These are phyloP conservation scores for Inga laurina DNA, from an alignment of 306 rosid genomes.

Conservation along the genomic window DNA sequence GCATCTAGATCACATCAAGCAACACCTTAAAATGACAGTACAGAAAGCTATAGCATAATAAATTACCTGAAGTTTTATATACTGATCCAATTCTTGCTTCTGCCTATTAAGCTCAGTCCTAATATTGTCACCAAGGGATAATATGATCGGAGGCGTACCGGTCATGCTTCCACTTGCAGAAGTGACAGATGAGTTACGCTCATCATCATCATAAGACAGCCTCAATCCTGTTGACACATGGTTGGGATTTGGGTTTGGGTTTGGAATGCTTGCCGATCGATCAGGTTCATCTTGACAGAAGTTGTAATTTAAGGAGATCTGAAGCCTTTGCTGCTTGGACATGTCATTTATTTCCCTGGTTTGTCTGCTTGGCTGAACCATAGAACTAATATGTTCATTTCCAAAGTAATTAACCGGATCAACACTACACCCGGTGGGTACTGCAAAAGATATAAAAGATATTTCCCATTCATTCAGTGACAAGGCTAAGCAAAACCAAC, in stretches of 20 bases:
- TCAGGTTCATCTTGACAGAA: slow-evolving; percentile 68
- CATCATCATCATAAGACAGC: slow-evolving; percentile 89
- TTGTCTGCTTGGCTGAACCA: slow-evolving; percentile 67
- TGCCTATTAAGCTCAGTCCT: slow-evolving; percentile 80
- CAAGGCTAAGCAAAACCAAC: not conserved
- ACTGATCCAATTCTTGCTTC: slow-evolving; percentile 80
- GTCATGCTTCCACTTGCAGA: slow-evolving; percentile 89
- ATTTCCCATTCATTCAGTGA: slow-evolving; percentile 22
- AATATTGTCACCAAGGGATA: slow-evolving; percentile 71
- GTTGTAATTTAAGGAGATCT: slow-evolving; percentile 77
- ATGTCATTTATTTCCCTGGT: slow-evolving; percentile 68
- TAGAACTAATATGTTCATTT: slow-evolving; percentile 63
- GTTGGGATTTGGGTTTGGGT: slow-evolving; percentile 52
- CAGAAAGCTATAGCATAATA: not conserved
- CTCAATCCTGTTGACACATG: slow-evolving; percentile 84
- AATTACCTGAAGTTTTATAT: slow-evolving; percentile 76
- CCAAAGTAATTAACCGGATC: slow-evolving; percentile 82
- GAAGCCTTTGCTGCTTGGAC: slow-evolving; percentile 78
- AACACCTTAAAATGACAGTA: not conserved
- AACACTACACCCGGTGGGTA: slow-evolving; percentile 69
- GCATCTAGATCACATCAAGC: not conserved
- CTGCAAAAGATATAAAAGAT: slow-evolving; percentile 50
- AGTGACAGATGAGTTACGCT: slow-evolving; percentile 88
- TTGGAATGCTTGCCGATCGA: slow-evolving; percentile 72
- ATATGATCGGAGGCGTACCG: slow-evolving; percentile 61